Conservation (phyloP, 2,329 filamentous ascomycete genomes). For the Gnomoniopsis smithogilvyi region DNA sequence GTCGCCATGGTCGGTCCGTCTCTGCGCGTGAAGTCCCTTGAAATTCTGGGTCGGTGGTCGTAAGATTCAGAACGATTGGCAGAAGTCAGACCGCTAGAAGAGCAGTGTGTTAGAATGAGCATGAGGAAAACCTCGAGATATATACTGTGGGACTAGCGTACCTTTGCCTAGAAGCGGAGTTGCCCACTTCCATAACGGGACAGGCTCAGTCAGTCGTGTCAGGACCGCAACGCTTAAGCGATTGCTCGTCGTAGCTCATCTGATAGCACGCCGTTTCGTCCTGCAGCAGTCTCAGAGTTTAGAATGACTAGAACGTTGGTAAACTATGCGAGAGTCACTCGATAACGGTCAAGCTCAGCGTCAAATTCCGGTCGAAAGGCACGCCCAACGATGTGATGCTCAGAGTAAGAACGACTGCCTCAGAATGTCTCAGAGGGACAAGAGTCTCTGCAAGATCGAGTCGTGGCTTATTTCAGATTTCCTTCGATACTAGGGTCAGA, state of each 20-base stretch:
- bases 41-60: slow-evolving; percentile 24
- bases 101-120: slow-evolving; percentile 5
- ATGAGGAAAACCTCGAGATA: slow-evolving; percentile 4
- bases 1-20: slow-evolving; percentile 38
- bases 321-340: too few relatives aligned
- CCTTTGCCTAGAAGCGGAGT: slow-evolving; percentile 36
- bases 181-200: slow-evolving; percentile 39
- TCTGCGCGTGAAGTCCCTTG: slow-evolving; percentile 27
- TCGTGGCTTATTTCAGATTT: neutral
- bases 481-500: neutral
- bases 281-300: slow-evolving; percentile 6
- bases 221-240: slow-evolving; percentile 20
- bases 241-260: slow-evolving; percentile 20
- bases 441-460: neutral
- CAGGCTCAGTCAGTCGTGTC: slow-evolving; percentile 20
- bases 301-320: slow-evolving; percentile 7
- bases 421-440: neutral
- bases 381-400: neutral
- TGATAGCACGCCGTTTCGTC: slow-evolving; percentile 15
- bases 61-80: slow-evolving; percentile 26
- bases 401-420: neutral
- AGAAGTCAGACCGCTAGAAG: slow-evolving; percentile 27
- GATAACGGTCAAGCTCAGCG: neutral
- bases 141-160: slow-evolving; percentile 22
- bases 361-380: neutral